phyloP scores from a whole-genome alignment of 306 rosid species.

The Oxytropis ochrocephala region DNA sequence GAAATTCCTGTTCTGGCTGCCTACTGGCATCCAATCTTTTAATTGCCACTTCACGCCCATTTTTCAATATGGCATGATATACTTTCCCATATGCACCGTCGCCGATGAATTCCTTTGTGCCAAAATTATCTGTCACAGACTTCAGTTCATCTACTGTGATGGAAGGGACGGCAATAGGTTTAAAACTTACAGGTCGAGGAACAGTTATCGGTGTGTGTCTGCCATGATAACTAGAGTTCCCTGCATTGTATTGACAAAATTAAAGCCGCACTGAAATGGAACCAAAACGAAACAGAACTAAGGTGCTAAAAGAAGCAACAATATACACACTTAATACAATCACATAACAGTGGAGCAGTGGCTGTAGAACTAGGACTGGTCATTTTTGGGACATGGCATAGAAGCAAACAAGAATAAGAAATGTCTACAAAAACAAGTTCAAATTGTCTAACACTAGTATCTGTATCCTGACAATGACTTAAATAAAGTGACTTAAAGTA shows the following conservation, averaged over 20 bases:
- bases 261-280: not conserved
- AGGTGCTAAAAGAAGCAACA: not conserved
- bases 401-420: not conserved
- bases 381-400: not conserved
- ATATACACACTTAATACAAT: not conserved
- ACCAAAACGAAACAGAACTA: not conserved
- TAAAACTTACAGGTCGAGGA: slow-evolving; percentile 28
- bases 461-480: too few species aligned
- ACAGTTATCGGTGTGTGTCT: slow-evolving; percentile 32
- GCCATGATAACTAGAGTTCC: slow-evolving; percentile 31
- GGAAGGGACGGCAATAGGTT: slow-evolving; percentile 64
- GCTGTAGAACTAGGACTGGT: not conserved
- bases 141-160: slow-evolving; percentile 63
- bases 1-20: slow-evolving; percentile 70
- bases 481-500: too few species aligned
- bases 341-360: not conserved
- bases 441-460: not conserved
- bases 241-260: slow-evolving; percentile 32
- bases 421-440: not conserved
- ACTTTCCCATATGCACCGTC: slow-evolving; percentile 88
- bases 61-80: slow-evolving; percentile 42
- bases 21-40: slow-evolving; percentile 68
- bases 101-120: slow-evolving; percentile 53
- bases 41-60: slow-evolving; percentile 58
- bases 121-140: slow-evolving; percentile 63